These are phyloP conservation scores for Boletus bicolor DNA, from an alignment of 768 basidiomycete species.

Conservation along the genomic window DNA sequence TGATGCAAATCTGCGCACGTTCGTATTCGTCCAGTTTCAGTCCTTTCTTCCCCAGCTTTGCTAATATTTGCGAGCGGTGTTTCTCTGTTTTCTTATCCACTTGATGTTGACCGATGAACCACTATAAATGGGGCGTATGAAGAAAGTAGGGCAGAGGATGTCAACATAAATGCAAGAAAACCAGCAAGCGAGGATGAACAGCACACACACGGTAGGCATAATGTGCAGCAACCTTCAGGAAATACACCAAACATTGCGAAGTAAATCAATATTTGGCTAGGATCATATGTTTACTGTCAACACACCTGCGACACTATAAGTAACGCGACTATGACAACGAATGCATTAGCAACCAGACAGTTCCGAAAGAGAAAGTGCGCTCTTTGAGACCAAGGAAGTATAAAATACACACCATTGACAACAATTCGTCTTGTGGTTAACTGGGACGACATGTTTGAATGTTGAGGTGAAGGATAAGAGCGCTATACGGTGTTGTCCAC, in stretches of 20 bases:
- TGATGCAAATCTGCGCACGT: constrained; percentile 45
- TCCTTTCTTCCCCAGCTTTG: constrained; percentile 65
- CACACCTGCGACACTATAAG: constrained; percentile 52
- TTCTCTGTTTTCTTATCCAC: constrained; percentile 60
- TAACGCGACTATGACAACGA: constrained; percentile 42
- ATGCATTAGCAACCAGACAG: constrained; percentile 7
- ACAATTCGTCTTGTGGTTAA: constrained; percentile 41
- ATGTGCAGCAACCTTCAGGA: constrained; percentile 66
- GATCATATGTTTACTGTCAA: not conserved
- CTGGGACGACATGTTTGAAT: constrained; percentile 26
- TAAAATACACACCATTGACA: constrained; percentile 38
- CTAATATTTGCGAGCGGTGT: constrained; percentile 68
- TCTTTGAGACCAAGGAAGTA: not conserved
- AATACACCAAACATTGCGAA: not conserved
- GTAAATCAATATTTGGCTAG: not conserved
- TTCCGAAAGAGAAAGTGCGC: not conserved
- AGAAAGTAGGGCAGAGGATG: not conserved
- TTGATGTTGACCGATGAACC: constrained; percentile 55
- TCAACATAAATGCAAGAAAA: not conserved
- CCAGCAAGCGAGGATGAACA: not conserved
- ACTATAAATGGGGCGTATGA: constrained; percentile 39
- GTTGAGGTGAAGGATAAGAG: not conserved
- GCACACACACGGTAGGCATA: constrained; percentile 66
- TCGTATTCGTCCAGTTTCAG: constrained; percentile 91
- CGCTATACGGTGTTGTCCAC: not conserved